Evolutionary conservation across 495 filamentous ascomycete species (phyloP), one percentile per base, ranked within the genome.

Genomic region (Trichocladium uniseriatum): DNA sequence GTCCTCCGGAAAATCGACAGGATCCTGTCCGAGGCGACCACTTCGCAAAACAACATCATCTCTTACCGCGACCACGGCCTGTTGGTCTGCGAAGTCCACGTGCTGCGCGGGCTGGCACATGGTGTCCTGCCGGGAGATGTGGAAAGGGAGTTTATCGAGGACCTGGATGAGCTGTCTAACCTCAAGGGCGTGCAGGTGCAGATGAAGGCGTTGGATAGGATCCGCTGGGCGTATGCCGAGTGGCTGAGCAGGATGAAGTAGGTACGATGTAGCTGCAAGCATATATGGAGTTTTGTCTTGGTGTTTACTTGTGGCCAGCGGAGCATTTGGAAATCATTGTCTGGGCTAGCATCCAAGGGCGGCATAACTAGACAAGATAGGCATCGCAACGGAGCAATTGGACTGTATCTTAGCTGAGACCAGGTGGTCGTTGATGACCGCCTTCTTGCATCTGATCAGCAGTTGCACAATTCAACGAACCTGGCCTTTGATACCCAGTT

Each of bases 41-140:
- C 79, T 2, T 76, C 79, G 0, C 67, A 76, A 22, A 75, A 77
- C 45, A 84, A 82, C 6, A 71, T 83, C 51, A 72, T 96, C 19
- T 79, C 80, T 3, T 95, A 94, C 73, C 91, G 88, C 61, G 88
- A 95, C 55, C 86, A 91, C 55, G 92, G 92, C 22, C 74, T 94
- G 28, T 72, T 97, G 28, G 72, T 98, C 19, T 95, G 86, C 65
- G 90, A 98, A 54, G 81, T 87, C 6, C 86, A 95, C 48, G 72
- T 84, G 27, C 67, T 98, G 14, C 80, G 87, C 29, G 74, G 76
- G 52, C 74, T 80, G 24, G 85, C 86, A 0, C 70, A 70, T 45
- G 64, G 58, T 10, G 64, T 84, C 24, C 70, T 95, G 27, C 87
- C 86, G 7, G 73, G 77, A 3, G 71, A 82, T 18, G 77, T 94